Conservation (phyloP, 768 basidiomycete genomes). For the Amanita inopinata region DNA sequence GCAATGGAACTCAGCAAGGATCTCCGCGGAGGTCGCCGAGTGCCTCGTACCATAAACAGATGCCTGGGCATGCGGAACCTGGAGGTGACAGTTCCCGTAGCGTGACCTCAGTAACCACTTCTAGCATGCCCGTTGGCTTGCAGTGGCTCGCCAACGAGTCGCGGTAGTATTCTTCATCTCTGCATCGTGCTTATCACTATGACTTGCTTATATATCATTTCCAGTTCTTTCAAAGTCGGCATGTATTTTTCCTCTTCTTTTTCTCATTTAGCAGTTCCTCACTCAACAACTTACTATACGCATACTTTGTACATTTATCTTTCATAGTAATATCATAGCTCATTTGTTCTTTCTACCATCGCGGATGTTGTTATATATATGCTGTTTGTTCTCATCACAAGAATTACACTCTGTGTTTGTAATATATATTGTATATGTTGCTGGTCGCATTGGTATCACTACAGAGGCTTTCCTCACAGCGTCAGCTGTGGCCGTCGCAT, state of each 20-base stretch:
- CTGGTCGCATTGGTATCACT: no score
- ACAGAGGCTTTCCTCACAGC: no score
- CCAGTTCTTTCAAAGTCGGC: constrained; percentile 8
- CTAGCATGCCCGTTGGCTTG: constrained; percentile 53
- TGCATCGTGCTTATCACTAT: constrained; percentile 11
- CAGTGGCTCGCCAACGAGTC: constrained; percentile 62
- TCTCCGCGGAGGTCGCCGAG: constrained; percentile 22
- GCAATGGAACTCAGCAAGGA: constrained; percentile 15
- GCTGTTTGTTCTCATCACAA: no score
- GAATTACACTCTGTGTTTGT: no score
- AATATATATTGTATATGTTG: no score
- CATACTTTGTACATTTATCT: no score
- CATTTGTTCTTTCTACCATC: no score
- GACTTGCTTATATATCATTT: no score
- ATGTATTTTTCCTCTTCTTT: not conserved
- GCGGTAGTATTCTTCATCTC: constrained; percentile 21
- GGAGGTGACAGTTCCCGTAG: not conserved
- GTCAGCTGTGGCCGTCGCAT: no score
- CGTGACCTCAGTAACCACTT: not conserved
- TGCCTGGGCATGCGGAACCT: not conserved
- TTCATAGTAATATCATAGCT: not conserved
- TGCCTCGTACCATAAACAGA: not conserved
- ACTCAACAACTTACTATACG: no score
- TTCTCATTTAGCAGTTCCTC: not conserved
- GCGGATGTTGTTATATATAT: no score